phyloP scores from a whole-genome alignment of 495 filamentous ascomycete species.

The Amniculicola lignicola region DNA sequence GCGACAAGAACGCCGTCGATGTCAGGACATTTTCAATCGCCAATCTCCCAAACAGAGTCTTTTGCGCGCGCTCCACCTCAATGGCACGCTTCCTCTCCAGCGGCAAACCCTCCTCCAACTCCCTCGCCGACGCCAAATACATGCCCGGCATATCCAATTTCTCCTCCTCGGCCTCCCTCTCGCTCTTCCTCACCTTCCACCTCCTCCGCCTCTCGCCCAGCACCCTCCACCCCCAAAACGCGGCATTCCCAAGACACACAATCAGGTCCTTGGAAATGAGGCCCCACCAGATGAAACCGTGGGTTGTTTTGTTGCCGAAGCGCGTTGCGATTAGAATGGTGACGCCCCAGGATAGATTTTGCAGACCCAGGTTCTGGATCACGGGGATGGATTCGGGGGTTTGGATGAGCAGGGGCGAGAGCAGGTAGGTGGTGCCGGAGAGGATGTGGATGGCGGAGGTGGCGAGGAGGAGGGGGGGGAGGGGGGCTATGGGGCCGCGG shows the following conservation, averaged over 20 bases:
- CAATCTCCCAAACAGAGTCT: not conserved
- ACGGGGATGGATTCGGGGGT: not conserved
- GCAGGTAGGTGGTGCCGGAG: constrained; percentile 20
- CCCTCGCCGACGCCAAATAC: not conserved
- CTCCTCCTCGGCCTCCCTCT: not conserved
- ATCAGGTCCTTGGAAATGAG: not conserved
- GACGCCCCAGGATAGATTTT: constrained; percentile 18
- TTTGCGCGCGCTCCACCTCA: not conserved
- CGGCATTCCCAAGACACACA: not conserved
- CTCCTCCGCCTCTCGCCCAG: constrained; percentile 1
- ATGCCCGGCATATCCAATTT: not conserved
- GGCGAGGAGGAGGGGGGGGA: constrained; percentile 16
- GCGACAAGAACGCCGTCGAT: too few species aligned
- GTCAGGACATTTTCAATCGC: not conserved
- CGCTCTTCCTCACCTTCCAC: not conserved
- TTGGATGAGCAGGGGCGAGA: constrained; percentile 13
- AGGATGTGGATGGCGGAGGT: constrained; percentile 21
- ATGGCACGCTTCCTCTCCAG: not conserved
- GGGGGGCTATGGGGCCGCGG: too few species aligned
- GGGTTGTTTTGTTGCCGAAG: too few species aligned
- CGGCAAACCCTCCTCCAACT: not conserved
- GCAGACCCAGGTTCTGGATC: constrained; percentile 13
- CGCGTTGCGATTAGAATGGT: constrained; percentile 22
- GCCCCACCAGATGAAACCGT: too few species aligned
- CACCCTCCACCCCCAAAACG: constrained; percentile 10